Conservation (phyloP, 2,329 filamentous ascomycete species). For the Cytospora paraplurivora region DNA sequence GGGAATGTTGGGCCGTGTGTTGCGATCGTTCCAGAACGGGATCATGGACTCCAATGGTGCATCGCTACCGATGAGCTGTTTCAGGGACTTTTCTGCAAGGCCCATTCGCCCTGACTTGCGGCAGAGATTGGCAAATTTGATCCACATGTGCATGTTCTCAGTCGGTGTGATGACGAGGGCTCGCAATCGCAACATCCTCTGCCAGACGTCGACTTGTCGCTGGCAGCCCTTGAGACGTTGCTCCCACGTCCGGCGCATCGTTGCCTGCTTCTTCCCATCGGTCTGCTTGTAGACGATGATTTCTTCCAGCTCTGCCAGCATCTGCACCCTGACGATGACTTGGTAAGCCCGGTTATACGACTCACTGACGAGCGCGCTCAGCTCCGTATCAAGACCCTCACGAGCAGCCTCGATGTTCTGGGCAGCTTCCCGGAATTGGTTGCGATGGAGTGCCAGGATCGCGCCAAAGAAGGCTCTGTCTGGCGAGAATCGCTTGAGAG, state of each 20-base stretch:
- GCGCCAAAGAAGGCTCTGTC: conserved; percentile 98
- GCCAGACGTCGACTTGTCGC: conserved; percentile 97
- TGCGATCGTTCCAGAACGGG: conserved; percentile 58
- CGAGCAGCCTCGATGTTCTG: conserved; percentile 87
- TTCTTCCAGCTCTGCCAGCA: conserved; percentile 97
- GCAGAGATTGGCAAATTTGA: conserved; percentile 98
- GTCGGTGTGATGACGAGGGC: conserved; percentile 87
- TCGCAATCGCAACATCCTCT: conserved; percentile 93
- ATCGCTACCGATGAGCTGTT: conserved; percentile 80
- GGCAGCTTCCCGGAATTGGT: conserved; percentile 92
- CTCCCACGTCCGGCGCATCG: conserved; percentile 94
- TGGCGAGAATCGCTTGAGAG: conserved; percentile 91
- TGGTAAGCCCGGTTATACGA: conserved; percentile 97
- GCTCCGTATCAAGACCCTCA: conserved; percentile 91
- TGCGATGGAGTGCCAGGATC: conserved; percentile 90
- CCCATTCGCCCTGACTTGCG: conserved; percentile 94
- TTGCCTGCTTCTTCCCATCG: conserved; percentile 83
- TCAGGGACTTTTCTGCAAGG: conserved; percentile 91
- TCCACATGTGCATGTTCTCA: conserved; percentile 99
- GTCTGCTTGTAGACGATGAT: conserved; percentile 98
- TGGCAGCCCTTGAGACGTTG: conserved; percentile 92
- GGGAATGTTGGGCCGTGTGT: conserved; percentile 49
- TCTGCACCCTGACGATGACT: conserved; percentile 97
- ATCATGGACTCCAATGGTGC: conserved; percentile 62
- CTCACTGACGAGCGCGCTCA: conserved; percentile 95